phyloP scores from a whole-genome alignment of 1,284 basidiomycete genomes.

The Lentinula novae-zelandiae region DNA sequence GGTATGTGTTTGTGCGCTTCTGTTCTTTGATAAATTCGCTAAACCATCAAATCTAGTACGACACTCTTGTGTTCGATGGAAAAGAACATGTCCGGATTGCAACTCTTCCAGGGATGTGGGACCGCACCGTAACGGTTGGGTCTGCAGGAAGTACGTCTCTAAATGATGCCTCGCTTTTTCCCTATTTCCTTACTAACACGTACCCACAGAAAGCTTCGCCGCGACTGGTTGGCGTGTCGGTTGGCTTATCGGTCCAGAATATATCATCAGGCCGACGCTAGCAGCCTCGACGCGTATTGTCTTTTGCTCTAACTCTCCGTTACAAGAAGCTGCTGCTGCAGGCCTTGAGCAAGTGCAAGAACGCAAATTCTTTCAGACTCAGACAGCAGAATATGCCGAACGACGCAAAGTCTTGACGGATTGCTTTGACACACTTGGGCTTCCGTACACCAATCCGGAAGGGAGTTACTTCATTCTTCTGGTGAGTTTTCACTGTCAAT shows the following conservation, averaged over 20 bases:
- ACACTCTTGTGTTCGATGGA: slow-evolving; percentile 87
- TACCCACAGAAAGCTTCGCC: slow-evolving; percentile 81
- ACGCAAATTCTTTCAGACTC: slow-evolving; percentile 78
- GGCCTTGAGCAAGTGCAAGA: slow-evolving; percentile 78
- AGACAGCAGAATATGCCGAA: slow-evolving; percentile 78
- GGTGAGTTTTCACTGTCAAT: too few relatives aligned
- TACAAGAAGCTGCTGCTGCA: slow-evolving; percentile 92
- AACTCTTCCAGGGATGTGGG: slow-evolving; percentile 95
- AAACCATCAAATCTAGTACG: slow-evolving; percentile 60
- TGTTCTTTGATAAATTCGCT: not conserved
- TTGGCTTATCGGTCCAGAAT: slow-evolving; percentile 88
- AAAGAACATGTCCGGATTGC: slow-evolving; percentile 92
- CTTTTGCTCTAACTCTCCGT: slow-evolving; percentile 89
- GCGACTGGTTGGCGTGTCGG: slow-evolving; percentile 98
- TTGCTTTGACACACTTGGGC: slow-evolving; percentile 81
- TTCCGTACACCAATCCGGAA: slow-evolving; percentile 86
- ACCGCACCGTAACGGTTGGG: slow-evolving; percentile 57
- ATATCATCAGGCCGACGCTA: slow-evolving; percentile 82
- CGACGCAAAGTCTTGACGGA: slow-evolving; percentile 72
- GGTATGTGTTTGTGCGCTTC: slow-evolving; percentile 42
- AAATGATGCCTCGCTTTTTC: too few relatives aligned
- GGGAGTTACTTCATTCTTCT: slow-evolving; percentile 90
- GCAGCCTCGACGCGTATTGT: slow-evolving; percentile 93
- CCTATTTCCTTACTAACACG: not conserved
- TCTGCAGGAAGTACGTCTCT: slow-evolving; percentile 44